Base-by-base conservation (phyloP, 768 basidiomycete genomes). In the Tulasnella sp. region DNA sequence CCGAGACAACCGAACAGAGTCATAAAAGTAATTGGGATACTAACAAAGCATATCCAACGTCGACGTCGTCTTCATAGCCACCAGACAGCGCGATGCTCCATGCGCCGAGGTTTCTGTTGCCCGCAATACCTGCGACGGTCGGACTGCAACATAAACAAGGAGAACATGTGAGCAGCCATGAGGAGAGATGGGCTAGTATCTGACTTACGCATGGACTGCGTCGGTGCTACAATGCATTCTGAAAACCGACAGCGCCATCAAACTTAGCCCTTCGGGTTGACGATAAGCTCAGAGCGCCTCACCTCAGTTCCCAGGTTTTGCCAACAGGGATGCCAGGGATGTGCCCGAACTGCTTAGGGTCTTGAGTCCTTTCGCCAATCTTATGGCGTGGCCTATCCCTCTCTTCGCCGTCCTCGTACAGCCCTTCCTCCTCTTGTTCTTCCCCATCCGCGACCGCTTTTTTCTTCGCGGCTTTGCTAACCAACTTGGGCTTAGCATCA, bases 41-140 rank as follows among this genome's bases (percentile, higher is more conserved):
- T 84, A 82, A 94, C 93, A 95, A 95, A 16, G 88, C 92, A 79
- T 94, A 91, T 75, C 93, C 93, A 20, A 90, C 83, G 80, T 95
- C 93, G 23, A 95, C 88, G 80, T 95, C 94, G 76, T 95, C 94
- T 42, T 93, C 91, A 78, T 95, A 95, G 1, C 93, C 95, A 15
- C 96, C 96, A 55, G 93, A 95, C 3, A 97, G 88, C 2, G 92
- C 95, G 18, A 98, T 88, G 61, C 93, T 95, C 80, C 92, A 93
- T 2, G 93, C 92, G 2, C 96, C 95, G 1, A 80, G 81, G 6
- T 91, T 79, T 0, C 85, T 84, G 3, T 91, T 87, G 40, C 88
- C 88, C 11, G 90, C 86, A 67, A 98, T 96, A 0, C 96, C 96
- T 46, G 89, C 92, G 7, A 97, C 95, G 86, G 89, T 90, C 0